Conservation (phyloP, 306 rosid species). For the Citrullus colocynthis region DNA sequence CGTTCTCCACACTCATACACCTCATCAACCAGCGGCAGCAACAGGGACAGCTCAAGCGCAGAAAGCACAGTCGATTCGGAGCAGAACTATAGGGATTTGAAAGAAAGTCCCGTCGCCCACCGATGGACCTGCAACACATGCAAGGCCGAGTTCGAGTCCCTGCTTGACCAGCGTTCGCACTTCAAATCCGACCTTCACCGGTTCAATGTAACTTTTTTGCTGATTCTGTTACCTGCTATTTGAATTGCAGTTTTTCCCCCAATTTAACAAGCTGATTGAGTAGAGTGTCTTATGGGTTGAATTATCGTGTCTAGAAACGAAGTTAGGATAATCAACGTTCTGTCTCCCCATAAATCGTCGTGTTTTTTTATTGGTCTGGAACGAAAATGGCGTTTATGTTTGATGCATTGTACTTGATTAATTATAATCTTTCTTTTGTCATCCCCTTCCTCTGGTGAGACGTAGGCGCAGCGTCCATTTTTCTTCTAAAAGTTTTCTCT, state of each 20-base stretch:
- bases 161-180: conserved; percentile 84
- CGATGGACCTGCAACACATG: conserved; percentile 84
- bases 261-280: background rate
- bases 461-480: background rate
- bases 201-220: conserved; percentile 49
- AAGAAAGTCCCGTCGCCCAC: conserved; percentile 23
- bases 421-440: background rate
- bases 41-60: background rate
- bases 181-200: conserved; percentile 92
- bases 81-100: conserved; percentile 17
- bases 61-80: conserved; percentile 21
- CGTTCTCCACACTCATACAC: conserved; percentile 32
- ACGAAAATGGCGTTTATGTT: background rate
- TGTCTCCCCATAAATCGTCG: background rate
- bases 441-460: too few species aligned
- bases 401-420: background rate
- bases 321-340: too few species aligned
- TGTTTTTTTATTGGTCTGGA: background rate
- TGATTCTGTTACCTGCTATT: background rate
- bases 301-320: background rate
- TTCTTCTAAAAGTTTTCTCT: background rate
- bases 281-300: background rate
- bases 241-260: background rate
- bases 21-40: conserved; percentile 20
- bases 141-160: conserved; percentile 76